phyloP scores from a whole-genome alignment of 2,329 filamentous ascomycete species.

The Colletotrichum graminicola region DNA sequence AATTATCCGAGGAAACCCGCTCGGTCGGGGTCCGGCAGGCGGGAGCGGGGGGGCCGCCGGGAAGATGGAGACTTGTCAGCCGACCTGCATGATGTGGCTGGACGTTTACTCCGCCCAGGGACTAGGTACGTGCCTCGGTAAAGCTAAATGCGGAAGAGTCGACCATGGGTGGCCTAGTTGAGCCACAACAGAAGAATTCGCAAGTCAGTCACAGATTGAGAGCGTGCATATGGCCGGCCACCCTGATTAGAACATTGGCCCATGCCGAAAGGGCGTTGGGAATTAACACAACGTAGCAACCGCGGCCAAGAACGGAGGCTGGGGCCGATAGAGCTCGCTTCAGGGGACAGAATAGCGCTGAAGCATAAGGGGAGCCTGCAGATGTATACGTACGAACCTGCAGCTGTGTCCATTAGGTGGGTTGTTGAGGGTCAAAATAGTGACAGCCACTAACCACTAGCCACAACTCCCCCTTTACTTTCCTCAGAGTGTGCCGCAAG shows the following conservation, averaged over 20 bases:
- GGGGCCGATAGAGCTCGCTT: not conserved
- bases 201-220: not conserved
- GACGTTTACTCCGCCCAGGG: not conserved
- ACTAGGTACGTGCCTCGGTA: not conserved
- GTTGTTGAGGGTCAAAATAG: not conserved
- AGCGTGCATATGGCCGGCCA: not conserved
- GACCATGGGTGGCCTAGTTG: slow-evolving; percentile 18
- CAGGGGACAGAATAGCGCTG: not conserved
- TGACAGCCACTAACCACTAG: not conserved
- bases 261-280: not conserved
- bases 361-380: not conserved
- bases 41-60: not conserved
- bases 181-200: not conserved
- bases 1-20: slow-evolving; percentile 17
- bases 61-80: not conserved
- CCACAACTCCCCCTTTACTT: not conserved
- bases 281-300: not conserved
- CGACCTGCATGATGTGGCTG: slow-evolving; percentile 23
- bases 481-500: not conserved
- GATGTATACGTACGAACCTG: not conserved
- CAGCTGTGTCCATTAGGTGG: not conserved
- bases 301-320: not conserved
- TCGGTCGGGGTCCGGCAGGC: slow-evolving; percentile 13
- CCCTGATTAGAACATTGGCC: not conserved
- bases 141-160: not conserved